Evolutionary conservation across 176 grass and related monocot species (phyloP).

Genomic region (Oryza rufipogon): DNA sequence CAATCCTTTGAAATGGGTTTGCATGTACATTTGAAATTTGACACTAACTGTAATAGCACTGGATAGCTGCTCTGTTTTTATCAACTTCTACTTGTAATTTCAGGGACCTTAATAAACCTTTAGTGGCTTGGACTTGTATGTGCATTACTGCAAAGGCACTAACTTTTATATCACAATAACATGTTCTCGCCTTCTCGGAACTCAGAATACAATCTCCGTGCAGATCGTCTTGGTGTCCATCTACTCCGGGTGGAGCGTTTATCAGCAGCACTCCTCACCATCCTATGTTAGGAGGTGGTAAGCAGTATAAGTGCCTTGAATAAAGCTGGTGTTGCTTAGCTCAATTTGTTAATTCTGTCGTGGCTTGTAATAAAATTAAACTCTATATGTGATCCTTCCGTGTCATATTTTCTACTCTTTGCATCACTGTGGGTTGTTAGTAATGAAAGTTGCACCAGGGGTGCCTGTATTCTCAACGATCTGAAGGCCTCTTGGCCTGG

Average conservation of each 20-base stretch:
- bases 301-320: slow-evolving; percentile 72
- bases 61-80: background rate
- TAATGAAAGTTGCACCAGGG: slow-evolving; percentile 96
- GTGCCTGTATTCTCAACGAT: slow-evolving; percentile 75
- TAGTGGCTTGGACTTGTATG: background rate
- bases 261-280: slow-evolving; percentile 33
- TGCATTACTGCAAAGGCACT: slow-evolving; percentile 14
- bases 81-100: slow-evolving; percentile 13
- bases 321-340: slow-evolving; percentile 56
- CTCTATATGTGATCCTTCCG: slow-evolving; percentile 33
- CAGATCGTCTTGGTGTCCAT: slow-evolving; percentile 35
- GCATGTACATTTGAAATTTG: background rate
- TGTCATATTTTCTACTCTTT: slow-evolving; percentile 31
- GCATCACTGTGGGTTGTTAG: slow-evolving; percentile 50
- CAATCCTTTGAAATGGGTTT: background rate
- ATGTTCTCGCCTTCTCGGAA: slow-evolving; percentile 28
- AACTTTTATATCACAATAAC: background rate
- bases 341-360: slow-evolving; percentile 43
- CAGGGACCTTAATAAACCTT: background rate
- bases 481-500: slow-evolving; percentile 36
- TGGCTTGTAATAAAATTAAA: slow-evolving; percentile 71
- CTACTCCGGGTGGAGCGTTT: slow-evolving; percentile 10
- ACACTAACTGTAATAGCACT: background rate
- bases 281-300: slow-evolving; percentile 70
- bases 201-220: slow-evolving; percentile 39